These are phyloP conservation scores for Leccinum olivaceopallidum DNA, from an alignment of 768 basidiomycete genomes.

Conservation along the genomic window DNA sequence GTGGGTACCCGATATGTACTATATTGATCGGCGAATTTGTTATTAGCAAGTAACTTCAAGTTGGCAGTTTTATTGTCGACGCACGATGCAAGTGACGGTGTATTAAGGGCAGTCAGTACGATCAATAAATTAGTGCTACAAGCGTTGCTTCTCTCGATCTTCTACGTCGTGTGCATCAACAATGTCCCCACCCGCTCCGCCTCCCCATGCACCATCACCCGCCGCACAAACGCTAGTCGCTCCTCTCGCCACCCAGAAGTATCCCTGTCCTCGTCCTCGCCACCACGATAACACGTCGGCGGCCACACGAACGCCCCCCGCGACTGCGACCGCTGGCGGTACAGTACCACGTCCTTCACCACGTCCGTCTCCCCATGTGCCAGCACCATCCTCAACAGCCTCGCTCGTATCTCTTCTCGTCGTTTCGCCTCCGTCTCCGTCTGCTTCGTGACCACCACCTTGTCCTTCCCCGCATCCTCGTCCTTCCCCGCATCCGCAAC, in stretches of 20 bases:
- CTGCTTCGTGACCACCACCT: constrained; percentile 17
- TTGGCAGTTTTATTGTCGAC: no score
- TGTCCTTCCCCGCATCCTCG: constrained; percentile 5
- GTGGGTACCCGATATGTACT: not conserved
- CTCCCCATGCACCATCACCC: constrained; percentile 5
- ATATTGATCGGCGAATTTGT: not conserved
- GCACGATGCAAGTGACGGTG: no score
- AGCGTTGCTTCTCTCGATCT: not conserved
- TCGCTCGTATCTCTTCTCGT: constrained; percentile 29
- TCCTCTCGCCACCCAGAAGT: constrained; percentile 12
- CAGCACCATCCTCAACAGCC: constrained; percentile 53
- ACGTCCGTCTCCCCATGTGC: constrained; percentile 47
- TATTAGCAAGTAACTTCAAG: not conserved
- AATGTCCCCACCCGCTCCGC: constrained; percentile 17
- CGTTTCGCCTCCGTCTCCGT: constrained; percentile 32
- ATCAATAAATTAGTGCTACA: not conserved
- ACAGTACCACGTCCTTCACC: constrained; percentile 56
- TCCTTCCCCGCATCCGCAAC: not conserved
- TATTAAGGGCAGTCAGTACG: not conserved
- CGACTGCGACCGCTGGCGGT: constrained; percentile 46
- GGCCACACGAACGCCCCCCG: constrained; percentile 41
- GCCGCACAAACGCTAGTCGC: constrained; percentile 20
- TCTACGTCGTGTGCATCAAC: constrained; percentile 8
- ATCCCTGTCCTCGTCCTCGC: constrained; percentile 11
- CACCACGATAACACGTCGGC: constrained; percentile 50